Evolutionary conservation across 2,329 filamentous ascomycete species (phyloP).

Genomic region (Curvularia verruculosa): DNA sequence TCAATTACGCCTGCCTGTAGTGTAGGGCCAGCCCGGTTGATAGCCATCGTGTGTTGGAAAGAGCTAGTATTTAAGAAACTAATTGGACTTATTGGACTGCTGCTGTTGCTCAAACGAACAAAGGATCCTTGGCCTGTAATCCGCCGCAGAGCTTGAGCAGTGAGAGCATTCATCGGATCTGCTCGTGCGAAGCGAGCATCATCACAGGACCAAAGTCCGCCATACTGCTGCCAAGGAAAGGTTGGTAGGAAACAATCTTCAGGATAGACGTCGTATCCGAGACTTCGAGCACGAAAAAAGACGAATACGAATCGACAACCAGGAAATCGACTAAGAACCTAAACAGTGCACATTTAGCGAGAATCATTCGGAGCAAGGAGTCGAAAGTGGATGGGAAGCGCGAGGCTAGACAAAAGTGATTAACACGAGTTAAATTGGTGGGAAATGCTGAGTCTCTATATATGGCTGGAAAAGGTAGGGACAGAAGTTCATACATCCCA

Average conservation of each 20-base stretch:
- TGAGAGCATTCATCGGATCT: conserved; percentile 29
- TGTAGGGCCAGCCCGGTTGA: conserved; percentile 6
- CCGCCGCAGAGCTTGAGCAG: conserved; percentile 36
- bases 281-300: conserved; percentile 46
- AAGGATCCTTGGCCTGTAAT: conserved; percentile 39
- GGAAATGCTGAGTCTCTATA: conserved; percentile 24
- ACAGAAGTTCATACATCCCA: conserved; percentile 49
- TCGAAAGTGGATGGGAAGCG: not conserved
- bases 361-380: not conserved
- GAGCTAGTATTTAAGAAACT: conserved; percentile 24
- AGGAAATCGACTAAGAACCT: conserved; percentile 48
- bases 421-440: conserved; percentile 20
- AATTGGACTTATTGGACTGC: conserved; percentile 23
- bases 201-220: conserved; percentile 46
- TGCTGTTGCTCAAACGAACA: conserved; percentile 14
- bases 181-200: conserved; percentile 47
- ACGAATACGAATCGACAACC: conserved; percentile 47
- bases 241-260: conserved; percentile 47
- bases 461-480: conserved; percentile 7
- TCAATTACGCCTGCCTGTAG: conserved; percentile 24
- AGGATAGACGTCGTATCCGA: conserved; percentile 49
- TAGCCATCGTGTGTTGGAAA: conserved; percentile 14
- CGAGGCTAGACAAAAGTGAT: conserved; percentile 6
- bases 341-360: conserved; percentile 32
- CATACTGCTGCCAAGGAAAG: conserved; percentile 49